Evolutionary conservation across 2,329 filamentous ascomycete species (phyloP).

Genomic region (Colletotrichum coccodes): DNA sequence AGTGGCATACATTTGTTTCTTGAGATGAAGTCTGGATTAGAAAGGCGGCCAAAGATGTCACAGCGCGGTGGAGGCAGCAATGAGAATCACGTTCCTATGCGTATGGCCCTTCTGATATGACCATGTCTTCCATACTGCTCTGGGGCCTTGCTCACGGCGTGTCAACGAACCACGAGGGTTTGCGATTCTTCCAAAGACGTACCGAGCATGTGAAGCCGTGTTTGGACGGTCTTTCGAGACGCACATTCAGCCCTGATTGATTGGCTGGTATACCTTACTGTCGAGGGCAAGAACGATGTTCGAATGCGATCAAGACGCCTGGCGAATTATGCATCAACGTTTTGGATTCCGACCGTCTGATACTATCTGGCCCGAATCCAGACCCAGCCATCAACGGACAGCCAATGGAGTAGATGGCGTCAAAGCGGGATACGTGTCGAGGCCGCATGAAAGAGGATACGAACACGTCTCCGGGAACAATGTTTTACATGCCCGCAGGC

Average conservation of each 20-base stretch:
- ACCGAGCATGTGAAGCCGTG: not conserved
- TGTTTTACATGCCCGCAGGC: not conserved
- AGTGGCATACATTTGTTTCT: conserved; percentile 28
- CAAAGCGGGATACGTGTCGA: not conserved
- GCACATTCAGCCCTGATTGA: not conserved
- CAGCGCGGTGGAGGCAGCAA: conserved; percentile 22
- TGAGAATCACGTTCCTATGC: conserved; percentile 11
- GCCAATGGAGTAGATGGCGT: not conserved
- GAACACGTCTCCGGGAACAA: not conserved
- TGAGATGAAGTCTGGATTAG: conserved; percentile 24
- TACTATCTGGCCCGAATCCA: not conserved
- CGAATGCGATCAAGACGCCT: not conserved
- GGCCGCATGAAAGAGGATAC: not conserved
- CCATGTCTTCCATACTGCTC: no score
- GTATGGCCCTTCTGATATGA: not conserved
- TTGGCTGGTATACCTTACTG: not conserved
- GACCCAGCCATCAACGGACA: no score
- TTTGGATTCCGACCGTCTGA: not conserved
- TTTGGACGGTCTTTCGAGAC: not conserved
- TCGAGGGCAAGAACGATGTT: not conserved
- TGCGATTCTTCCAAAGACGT: not conserved
- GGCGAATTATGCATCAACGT: not conserved
- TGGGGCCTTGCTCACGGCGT: not conserved
- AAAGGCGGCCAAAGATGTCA: conserved; percentile 10
- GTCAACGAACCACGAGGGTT: not conserved